Evolutionary conservation across 2,329 filamentous ascomycete species (phyloP), one percentile per base, ranked within the genome.

Genomic region (Xylaria sp.): DNA sequence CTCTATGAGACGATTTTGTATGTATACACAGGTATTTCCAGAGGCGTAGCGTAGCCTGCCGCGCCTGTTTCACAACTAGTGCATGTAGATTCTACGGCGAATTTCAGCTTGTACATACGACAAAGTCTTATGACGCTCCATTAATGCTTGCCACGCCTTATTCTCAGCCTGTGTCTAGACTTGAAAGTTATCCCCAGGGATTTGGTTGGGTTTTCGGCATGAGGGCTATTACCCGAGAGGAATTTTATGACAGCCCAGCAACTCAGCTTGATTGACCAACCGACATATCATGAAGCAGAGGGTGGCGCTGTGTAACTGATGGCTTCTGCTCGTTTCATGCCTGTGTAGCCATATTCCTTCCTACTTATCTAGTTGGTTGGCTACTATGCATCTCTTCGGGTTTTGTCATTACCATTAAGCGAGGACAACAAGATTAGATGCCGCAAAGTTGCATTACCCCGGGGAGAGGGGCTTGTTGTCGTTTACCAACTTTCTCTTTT

Each of bases 51-150:
- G 27, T 60, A 44, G 48, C 47, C 42, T 57, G 27, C 3, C 37
- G 29, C 55, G 51, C 51, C 21, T 57, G 44, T 54, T 54, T 23
- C 44, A 54, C 51, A 5, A 50, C 47, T 57, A 25, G 63, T 60
- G 60, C 47, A 25, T 60, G 40, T 27, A 66, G 32, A 59, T 57
- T 68, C 40, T 65, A 67, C 59, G 60, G 57, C 54, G 9, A 69
- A 65, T 63, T 27, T 65, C 55, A 54, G 53, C 23, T 65, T 69
- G 66, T 69, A 69, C 50, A 69, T 70, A 71, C 53, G 21, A 65
- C 27, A 3, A 42, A n/a, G 5, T 37, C 13, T 47, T 35, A 18
- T 21, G 35, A 27, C 8, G 29, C 44, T 16, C 6, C 9, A 1
- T 51, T 40, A 10, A 54, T 57, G 10, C 25, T 40, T 27, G 18